Conservation (phyloP, 257 asterid species). For the Nicotiana paniculata region DNA sequence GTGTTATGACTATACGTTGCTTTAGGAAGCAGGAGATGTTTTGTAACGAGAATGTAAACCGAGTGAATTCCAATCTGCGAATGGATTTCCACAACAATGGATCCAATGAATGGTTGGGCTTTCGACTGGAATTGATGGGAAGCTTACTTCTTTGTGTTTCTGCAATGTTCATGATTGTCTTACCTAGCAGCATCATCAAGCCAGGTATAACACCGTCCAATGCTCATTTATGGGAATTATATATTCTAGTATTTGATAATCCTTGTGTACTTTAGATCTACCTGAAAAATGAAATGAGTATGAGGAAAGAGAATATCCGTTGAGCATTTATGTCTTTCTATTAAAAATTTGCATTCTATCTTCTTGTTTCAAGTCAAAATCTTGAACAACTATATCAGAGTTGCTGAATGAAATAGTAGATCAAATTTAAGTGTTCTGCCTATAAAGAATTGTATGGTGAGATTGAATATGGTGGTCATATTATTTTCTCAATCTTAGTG, state of each 20-base stretch:
- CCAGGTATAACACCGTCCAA: slow-evolving; percentile 48
- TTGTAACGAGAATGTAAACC: slow-evolving; percentile 58
- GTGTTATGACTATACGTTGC: slow-evolving; percentile 88
- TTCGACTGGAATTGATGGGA: slow-evolving; percentile 80
- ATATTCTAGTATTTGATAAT: background rate
- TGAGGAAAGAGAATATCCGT: background rate
- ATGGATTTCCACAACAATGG: slow-evolving; percentile 95
- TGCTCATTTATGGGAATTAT: background rate
- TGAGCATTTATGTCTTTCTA: background rate
- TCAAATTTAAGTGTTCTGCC: background rate
- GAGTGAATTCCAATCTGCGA: slow-evolving; percentile 66
- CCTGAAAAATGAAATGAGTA: background rate
- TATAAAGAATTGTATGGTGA: background rate
- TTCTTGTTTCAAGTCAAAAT: background rate
- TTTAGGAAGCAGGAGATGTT: slow-evolving; percentile 72
- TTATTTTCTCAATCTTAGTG: background rate
- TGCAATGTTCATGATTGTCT: slow-evolving; percentile 65
- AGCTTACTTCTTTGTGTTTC: slow-evolving; percentile 78
- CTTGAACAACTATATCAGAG: background rate
- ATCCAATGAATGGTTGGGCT: slow-evolving; percentile 95
- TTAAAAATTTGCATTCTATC: background rate
- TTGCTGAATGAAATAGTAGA: background rate
- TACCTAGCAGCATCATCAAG: slow-evolving; percentile 88
- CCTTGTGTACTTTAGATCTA: background rate
- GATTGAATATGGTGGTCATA: background rate